Conservation (phyloP, 768 basidiomycete species). For the Termitomyces sp. region DNA sequence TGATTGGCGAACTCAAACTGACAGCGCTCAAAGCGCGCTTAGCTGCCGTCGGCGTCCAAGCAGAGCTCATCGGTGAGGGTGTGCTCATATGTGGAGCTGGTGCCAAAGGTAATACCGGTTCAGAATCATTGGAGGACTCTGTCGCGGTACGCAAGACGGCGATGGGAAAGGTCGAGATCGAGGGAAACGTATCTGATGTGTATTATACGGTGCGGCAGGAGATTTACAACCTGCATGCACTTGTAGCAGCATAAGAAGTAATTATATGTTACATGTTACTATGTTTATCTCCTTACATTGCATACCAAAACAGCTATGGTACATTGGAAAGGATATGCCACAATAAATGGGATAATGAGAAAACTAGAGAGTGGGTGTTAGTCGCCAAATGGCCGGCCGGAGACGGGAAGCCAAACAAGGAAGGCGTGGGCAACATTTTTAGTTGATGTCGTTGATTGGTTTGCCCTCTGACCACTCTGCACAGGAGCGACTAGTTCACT, state of each 20-base stretch:
- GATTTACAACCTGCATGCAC: constrained; percentile 87
- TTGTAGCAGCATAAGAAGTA: constrained; percentile 57
- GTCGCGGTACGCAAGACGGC: constrained; percentile 89
- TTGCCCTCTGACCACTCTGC: constrained; percentile 28
- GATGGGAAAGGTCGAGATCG: constrained; percentile 80
- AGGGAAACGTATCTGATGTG: constrained; percentile 82
- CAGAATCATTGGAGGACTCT: constrained; percentile 50
- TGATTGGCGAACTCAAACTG: constrained; percentile 96
- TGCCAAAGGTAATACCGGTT: constrained; percentile 33
- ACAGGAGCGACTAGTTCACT: constrained; percentile 14
- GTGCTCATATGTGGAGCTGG: constrained; percentile 81
- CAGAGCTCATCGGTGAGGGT: constrained; percentile 97
- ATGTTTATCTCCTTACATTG: too few species aligned
- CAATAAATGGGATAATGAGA: too few species aligned
- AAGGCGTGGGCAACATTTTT: constrained; percentile 20
- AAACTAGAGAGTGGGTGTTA: too few species aligned
- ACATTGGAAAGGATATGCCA: too few species aligned
- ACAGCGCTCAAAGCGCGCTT: constrained; percentile 84
- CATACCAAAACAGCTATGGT: too few species aligned
- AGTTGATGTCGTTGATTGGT: constrained; percentile 14
- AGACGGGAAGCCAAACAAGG: constrained; percentile 20
- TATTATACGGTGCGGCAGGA: constrained; percentile 88
- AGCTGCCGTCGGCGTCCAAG: constrained; percentile 68
- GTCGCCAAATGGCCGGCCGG: constrained; percentile 16
- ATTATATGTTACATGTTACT: not conserved